These are phyloP conservation scores for Canariomyces notabilis DNA, from an alignment of 2,329 filamentous ascomycete species.

Conservation along the genomic window DNA sequence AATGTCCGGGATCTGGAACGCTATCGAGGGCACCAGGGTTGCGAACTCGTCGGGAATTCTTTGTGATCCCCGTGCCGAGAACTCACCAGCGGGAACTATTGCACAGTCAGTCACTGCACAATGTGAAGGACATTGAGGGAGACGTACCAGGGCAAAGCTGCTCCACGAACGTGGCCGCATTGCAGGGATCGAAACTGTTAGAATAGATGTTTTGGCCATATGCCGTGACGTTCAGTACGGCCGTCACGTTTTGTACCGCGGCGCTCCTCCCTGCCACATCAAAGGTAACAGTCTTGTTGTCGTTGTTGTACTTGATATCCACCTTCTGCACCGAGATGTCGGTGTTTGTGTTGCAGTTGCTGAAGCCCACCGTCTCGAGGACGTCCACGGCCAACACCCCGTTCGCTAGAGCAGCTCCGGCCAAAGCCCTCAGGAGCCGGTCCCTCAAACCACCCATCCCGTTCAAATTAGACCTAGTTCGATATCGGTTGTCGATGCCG, in stretches of 20 bases:
- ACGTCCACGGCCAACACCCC: constrained; percentile 62
- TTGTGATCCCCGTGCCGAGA: constrained; percentile 67
- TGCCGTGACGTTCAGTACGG: constrained; percentile 68
- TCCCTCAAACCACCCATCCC: constrained; percentile 6
- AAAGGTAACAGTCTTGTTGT: constrained; percentile 68
- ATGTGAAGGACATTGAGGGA: background rate
- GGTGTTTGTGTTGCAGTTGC: constrained; percentile 63
- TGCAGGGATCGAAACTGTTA: constrained; percentile 80
- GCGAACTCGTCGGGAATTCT: constrained; percentile 67
- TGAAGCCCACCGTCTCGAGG: constrained; percentile 76
- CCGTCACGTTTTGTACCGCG: constrained; percentile 73
- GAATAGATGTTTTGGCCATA: constrained; percentile 80
- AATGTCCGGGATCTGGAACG: constrained; percentile 86
- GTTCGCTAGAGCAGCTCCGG: constrained; percentile 17
- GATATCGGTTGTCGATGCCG: background rate
- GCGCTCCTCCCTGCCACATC: constrained; percentile 74
- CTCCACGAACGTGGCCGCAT: constrained; percentile 57
- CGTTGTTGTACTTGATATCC: constrained; percentile 73
- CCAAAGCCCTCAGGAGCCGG: constrained; percentile 20
- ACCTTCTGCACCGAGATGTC: constrained; percentile 68
- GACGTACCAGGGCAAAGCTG: constrained; percentile 74
- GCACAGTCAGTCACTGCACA: background rate
- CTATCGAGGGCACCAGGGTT: constrained; percentile 75
- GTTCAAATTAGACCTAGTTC: background rate
- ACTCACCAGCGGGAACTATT: constrained; percentile 66